Conservation (phyloP, 306 rosid genomes). For the Rosa multiflora region DNA sequence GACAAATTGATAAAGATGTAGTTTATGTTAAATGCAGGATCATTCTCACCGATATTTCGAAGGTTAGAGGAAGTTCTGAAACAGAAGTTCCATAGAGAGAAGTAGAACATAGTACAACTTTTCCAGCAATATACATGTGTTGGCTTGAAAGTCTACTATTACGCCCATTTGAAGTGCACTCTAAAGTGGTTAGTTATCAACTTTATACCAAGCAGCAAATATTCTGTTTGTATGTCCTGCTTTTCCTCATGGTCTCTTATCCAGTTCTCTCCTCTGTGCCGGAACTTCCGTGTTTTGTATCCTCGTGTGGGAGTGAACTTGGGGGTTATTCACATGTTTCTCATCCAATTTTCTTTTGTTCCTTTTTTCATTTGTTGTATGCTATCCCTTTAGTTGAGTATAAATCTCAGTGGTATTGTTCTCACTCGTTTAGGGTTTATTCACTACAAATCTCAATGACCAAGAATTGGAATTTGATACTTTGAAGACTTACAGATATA, state of each 20-base stretch:
- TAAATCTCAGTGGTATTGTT: not conserved
- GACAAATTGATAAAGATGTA: not conserved
- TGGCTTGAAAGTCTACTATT: not conserved
- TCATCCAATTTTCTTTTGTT: not conserved
- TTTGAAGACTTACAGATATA: too few relatives aligned
- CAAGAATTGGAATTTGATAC: not conserved
- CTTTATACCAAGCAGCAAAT: not conserved
- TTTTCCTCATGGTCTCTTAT: not conserved
- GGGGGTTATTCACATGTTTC: not conserved
- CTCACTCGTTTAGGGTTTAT: not conserved
- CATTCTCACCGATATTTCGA: constrained; percentile 49
- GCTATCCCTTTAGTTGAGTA: not conserved
- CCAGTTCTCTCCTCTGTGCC: not conserved
- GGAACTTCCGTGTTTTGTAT: not conserved
- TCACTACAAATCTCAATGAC: not conserved
- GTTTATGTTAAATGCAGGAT: constrained; percentile 51
- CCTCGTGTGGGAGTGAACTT: not conserved
- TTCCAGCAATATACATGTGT: not conserved
- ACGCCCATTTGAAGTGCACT: not conserved
- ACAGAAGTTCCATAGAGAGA: constrained; percentile 45
- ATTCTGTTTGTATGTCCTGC: not conserved
- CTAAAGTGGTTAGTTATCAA: constrained; percentile 8
- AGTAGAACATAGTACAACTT: constrained; percentile 17
- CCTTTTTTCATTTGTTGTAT: not conserved
- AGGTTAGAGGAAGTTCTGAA: constrained; percentile 60